These are phyloP conservation scores for Mycena capillaripes DNA, from an alignment of 768 basidiomycete genomes.

Conservation along the genomic window DNA sequence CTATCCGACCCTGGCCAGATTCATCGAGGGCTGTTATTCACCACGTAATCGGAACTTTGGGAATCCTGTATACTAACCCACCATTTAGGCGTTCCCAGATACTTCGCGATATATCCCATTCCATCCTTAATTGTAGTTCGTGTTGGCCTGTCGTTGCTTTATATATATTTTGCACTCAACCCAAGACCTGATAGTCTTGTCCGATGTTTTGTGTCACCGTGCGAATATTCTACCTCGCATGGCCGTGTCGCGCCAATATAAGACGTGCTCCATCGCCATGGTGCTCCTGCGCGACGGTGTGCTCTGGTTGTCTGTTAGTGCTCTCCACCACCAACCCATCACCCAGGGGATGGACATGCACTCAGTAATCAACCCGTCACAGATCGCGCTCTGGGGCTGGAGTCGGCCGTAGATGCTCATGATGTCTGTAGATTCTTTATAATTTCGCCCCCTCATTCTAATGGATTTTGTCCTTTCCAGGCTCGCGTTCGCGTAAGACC, in stretches of 20 bases:
- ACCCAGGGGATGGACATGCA: not conserved
- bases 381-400: slow-evolving; percentile 18
- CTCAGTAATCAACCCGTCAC: slow-evolving; percentile 3
- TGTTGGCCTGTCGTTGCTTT: not conserved
- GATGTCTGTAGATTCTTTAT: not conserved
- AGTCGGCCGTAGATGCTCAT: slow-evolving; percentile 15
- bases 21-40: not conserved
- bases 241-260: slow-evolving; percentile 2
- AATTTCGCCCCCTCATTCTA: not conserved
- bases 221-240: slow-evolving; percentile 9
- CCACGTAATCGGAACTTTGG: not conserved
- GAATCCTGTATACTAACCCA: not conserved
- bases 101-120: not conserved
- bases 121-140: not conserved
- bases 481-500: not conserved
- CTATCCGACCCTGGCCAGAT: not conserved
- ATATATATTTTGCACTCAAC: too few relatives aligned
- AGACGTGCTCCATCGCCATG: not conserved
- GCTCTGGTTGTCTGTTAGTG: slow-evolving; percentile 7
- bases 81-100: not conserved
- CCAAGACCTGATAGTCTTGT: not conserved
- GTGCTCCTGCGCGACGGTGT: slow-evolving; percentile 18
- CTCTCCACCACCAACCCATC: too few relatives aligned
- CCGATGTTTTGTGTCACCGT: slow-evolving; percentile 11
- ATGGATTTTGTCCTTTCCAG: not conserved